Percentiles rank a stretch among this genome's conserved stretches.
phyloP scores from a whole-genome alignment of 1,284 basidiomycete genomes.

The Fomitopsis schrenkii region DNA sequence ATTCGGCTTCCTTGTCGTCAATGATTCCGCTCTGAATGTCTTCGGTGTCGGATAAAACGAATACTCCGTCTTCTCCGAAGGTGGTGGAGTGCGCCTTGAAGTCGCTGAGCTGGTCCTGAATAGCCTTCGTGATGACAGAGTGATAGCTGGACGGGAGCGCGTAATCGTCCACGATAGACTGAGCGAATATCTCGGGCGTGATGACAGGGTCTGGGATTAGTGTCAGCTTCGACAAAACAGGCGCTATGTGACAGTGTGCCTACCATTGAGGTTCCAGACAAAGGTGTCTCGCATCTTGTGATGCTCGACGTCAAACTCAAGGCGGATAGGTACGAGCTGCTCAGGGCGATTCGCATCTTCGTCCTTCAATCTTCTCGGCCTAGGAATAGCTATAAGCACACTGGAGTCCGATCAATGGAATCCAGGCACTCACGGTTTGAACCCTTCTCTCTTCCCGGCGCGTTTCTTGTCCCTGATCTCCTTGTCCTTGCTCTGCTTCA shows the following conservation, averaged over 20 bases:
- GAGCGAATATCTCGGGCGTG: constrained; percentile 87
- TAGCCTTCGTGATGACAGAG: constrained; percentile 73
- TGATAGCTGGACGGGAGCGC: constrained; percentile 71
- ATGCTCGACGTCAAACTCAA: constrained; percentile 93
- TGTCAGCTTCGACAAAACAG: not conserved
- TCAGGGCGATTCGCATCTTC: constrained; percentile 66
- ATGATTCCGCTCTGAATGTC: constrained; percentile 41
- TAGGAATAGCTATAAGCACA: constrained; percentile 23
- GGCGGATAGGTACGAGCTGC: constrained; percentile 85
- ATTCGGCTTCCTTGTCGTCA: constrained; percentile 47
- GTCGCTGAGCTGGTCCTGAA: constrained; percentile 85
- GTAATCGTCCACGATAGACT: constrained; percentile 91
- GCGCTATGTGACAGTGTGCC: constrained; percentile 17
- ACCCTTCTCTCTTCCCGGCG: constrained; percentile 61
- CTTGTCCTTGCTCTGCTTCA: constrained; percentile 30
- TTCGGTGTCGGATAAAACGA: constrained; percentile 24
- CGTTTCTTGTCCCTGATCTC: constrained; percentile 45
- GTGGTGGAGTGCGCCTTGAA: constrained; percentile 62
- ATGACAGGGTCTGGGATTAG: constrained; percentile 75
- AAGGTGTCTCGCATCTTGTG: constrained; percentile 95
- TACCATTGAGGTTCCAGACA: constrained; percentile 93
- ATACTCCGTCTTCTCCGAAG: constrained; percentile 31
- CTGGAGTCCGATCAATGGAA: not conserved
- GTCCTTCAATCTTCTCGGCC: constrained; percentile 57
- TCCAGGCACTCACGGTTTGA: constrained; percentile 54